A percentile compares a stretch with the other conserved stretches of the same genome.
These are phyloP conservation scores for Monosporascus sp. DNA, from an alignment of 2,329 filamentous ascomycete genomes.

Conservation along the genomic window DNA sequence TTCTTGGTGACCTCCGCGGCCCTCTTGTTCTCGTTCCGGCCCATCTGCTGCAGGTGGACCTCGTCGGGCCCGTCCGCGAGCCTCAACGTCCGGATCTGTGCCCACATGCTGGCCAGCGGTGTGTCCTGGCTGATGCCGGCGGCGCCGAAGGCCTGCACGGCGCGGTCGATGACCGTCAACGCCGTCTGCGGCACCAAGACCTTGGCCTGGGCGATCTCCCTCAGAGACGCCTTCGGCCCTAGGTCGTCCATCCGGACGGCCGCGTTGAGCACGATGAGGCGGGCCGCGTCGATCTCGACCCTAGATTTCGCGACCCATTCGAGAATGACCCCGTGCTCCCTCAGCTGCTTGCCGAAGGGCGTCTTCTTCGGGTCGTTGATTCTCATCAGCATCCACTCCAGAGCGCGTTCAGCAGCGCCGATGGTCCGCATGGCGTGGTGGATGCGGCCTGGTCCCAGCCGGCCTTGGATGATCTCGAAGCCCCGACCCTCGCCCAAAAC, in stretches of 20 bases:
- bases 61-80: constrained; percentile 95
- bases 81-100: constrained; percentile 71
- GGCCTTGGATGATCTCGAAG: constrained; percentile 97
- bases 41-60: constrained; percentile 81
- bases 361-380: constrained; percentile 90
- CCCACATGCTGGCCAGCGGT: constrained; percentile 80
- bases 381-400: constrained; percentile 92
- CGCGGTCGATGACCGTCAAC: constrained; percentile 85
- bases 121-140: constrained; percentile 93
- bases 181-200: constrained; percentile 79
- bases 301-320: constrained; percentile 91
- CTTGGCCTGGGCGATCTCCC: constrained; percentile 94
- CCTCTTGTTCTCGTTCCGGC: constrained; percentile 71
- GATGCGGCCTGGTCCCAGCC: constrained; percentile 90
- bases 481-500: constrained; percentile 89
- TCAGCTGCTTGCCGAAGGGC: constrained; percentile 82
- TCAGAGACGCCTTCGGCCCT: constrained; percentile 82
- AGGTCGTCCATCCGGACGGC: constrained; percentile 90
- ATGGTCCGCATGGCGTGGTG: constrained; percentile 97
- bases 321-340: constrained; percentile 87
- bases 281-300: constrained; percentile 88
- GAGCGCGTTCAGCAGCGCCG: constrained; percentile 80
- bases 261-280: constrained; percentile 86
- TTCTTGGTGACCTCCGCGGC: constrained; percentile 54
- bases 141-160: constrained; percentile 86